phyloP scores from a whole-genome alignment of 1,139 yeast genomes.

The Hyphopichia buzzinii region DNA sequence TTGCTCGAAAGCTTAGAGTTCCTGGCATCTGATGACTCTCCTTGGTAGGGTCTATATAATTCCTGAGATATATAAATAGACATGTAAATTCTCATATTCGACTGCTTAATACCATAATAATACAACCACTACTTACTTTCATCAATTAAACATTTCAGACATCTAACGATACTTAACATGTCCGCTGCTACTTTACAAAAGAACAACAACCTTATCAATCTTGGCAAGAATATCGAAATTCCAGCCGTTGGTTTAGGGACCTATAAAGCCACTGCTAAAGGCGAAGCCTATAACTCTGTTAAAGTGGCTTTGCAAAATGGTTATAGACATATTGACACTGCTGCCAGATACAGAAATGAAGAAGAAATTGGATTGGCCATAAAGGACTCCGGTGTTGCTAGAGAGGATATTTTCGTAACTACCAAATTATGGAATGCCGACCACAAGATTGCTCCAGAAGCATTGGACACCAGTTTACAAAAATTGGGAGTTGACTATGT shows the following conservation, averaged over 20 bases:
- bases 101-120: too few species aligned
- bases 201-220: slow-evolving; percentile 28
- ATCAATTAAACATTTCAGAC: too few species aligned
- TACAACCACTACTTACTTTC: too few species aligned
- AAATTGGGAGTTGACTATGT: slow-evolving; percentile 76
- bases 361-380: slow-evolving; percentile 64
- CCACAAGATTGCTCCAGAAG: slow-evolving; percentile 58
- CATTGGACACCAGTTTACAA: slow-evolving; percentile 60
- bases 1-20: too few species aligned
- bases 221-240: slow-evolving; percentile 63
- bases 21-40: too few species aligned
- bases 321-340: slow-evolving; percentile 79
- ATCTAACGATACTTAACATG: too few species aligned
- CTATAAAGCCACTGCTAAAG: slow-evolving; percentile 63
- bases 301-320: slow-evolving; percentile 65
- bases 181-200: slow-evolving; percentile 9
- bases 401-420: slow-evolving; percentile 72
- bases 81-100: too few species aligned
- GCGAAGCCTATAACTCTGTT: slow-evolving; percentile 62
- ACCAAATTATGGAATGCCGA: slow-evolving; percentile 77
- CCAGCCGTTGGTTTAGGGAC: slow-evolving; percentile 79
- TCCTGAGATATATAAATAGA: too few species aligned
- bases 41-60: too few species aligned
- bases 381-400: slow-evolving; percentile 62
- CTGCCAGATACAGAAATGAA: slow-evolving; percentile 67